Percentiles rank a stretch among this genome's conserved stretches.
Evolutionary conservation across 306 rosid genomes (phyloP).

Genomic region (Sindora glabra): DNA sequence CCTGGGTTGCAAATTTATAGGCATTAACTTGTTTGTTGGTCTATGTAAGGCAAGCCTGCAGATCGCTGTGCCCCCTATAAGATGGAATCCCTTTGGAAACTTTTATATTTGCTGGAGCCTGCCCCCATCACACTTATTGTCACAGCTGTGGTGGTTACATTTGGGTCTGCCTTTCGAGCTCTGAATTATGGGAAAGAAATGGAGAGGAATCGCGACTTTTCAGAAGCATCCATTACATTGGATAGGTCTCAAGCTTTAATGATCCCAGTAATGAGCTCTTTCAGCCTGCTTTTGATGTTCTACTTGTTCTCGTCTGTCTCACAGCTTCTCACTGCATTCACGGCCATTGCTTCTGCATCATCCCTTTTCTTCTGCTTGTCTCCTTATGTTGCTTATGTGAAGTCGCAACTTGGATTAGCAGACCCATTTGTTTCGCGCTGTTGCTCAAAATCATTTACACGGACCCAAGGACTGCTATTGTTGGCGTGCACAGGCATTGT

Average conservation of each 20-base stretch:
- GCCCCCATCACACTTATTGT: slow-evolving; percentile 88
- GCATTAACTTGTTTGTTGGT: no score
- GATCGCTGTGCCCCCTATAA: slow-evolving; percentile 16
- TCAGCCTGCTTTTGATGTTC: slow-evolving; percentile 98
- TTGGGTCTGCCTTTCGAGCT: no score
- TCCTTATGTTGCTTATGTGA: slow-evolving; percentile 71
- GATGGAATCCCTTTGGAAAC: slow-evolving; percentile 87
- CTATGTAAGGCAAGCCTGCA: no score
- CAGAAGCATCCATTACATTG: no score
- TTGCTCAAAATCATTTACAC: slow-evolving; percentile 86
- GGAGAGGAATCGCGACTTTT: no score
- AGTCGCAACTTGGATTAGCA: slow-evolving; percentile 65
- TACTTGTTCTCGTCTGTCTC: slow-evolving; percentile 90
- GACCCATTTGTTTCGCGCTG: slow-evolving; percentile 93
- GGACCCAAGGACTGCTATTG: slow-evolving; percentile 65
- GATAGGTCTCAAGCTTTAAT: no score
- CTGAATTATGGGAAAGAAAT: no score
- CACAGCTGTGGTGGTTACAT: slow-evolving; percentile 94
- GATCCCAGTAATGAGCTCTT: no score
- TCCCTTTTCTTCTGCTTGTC: slow-evolving; percentile 83
- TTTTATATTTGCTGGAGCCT: slow-evolving; percentile 83
- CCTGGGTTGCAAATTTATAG: no score
- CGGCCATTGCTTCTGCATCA: slow-evolving; percentile 74
- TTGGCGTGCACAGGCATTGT: slow-evolving; percentile 51
- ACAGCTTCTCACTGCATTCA: slow-evolving; percentile 87